phyloP scores from a whole-genome alignment of 2,329 filamentous ascomycete genomes.

The Claviceps cyperi region DNA sequence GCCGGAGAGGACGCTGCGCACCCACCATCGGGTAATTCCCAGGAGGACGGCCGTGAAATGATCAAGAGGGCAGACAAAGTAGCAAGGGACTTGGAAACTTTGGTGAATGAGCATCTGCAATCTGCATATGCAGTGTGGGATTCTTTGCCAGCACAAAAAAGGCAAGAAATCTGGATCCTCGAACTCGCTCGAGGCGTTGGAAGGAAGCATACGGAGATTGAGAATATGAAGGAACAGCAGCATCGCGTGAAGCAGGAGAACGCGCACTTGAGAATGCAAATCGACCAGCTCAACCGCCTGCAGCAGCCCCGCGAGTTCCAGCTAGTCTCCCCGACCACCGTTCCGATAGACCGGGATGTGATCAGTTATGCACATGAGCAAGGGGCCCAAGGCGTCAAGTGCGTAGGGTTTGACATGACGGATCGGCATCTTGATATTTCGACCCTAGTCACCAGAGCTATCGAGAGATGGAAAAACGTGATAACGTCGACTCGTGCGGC shows the following conservation, averaged over 20 bases:
- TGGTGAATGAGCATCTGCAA: conserved; percentile 61
- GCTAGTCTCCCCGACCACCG: conserved; percentile 34
- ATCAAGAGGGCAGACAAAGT: conserved; percentile 33
- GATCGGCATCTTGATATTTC: conserved; percentile 39
- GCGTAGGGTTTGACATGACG: conserved; percentile 32
- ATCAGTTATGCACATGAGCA: conserved; percentile 32
- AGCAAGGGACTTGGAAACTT: conserved; percentile 49
- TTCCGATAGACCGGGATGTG: conserved; percentile 35
- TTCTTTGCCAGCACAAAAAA: conserved; percentile 39
- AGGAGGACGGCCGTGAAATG: conserved; percentile 29
- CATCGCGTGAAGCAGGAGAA: conserved; percentile 41
- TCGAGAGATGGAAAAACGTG: conserved; percentile 48
- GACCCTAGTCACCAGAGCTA: conserved; percentile 36
- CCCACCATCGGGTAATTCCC: conserved; percentile 25
- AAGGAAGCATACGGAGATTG: conserved; percentile 39
- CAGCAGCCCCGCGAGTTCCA: conserved; percentile 48
- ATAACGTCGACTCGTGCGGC: conserved; percentile 35
- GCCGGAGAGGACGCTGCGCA: conserved; percentile 37
- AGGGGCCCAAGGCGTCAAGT: conserved; percentile 23
- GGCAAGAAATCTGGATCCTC: conserved; percentile 45
- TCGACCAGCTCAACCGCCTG: conserved; percentile 42
- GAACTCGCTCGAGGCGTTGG: conserved; percentile 47
- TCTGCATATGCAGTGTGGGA: conserved; percentile 68
- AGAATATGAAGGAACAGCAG: conserved; percentile 35
- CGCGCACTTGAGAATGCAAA: conserved; percentile 39